Base-by-base conservation (phyloP, 225 moss, liverwort and hornwort genomes). In the Antitrichia curtipendula region DNA sequence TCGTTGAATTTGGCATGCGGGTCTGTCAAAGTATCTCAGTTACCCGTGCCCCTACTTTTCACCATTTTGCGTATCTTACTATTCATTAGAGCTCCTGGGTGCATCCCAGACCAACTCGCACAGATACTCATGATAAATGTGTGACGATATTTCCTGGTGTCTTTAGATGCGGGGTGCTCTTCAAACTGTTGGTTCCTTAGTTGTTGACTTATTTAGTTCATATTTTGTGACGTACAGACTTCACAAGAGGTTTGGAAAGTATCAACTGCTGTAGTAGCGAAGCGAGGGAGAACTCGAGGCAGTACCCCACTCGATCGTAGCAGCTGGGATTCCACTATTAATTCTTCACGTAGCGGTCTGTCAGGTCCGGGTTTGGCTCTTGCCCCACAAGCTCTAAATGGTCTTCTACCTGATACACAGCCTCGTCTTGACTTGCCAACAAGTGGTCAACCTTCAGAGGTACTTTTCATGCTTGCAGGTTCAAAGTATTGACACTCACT, bases 221-320 rank as follows among this genome's bases (percentile, higher is more conserved):
- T 83, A 74, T 69, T 86, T 84, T 85, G 56, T 88, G 80, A 80
- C 62, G 18, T 83, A 16, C 92, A 92, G 92, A 93, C 90, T 87
- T 90, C 92, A 53, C 92, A 94, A 88, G 94, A 94, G 88, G 92
- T 93, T 82, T 94, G 94, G 94, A 94, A 90, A 86, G 91, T 91
- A 61, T 91, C 94, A 83, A 94, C 91, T 82, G 81, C 92, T 84
- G 90, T 92, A 50, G 74, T 89, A 74, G 78, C 86, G 64, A 94
- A 94, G 89, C 94, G 94, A 83, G 94, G 91, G 28, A 93, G 90
- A 82, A 73, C 89, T 69, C 92, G 94, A 86, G 93, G 91, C 63
- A 89, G 70, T 76, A 91, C 90, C 64, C 84, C 89, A 45, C 62
- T 88, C 61, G 92, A 94, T 56, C 92, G 90, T 45, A 90, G 82